Conservation (phyloP, 1,284 basidiomycete species). For the Leccinum fallax region DNA sequence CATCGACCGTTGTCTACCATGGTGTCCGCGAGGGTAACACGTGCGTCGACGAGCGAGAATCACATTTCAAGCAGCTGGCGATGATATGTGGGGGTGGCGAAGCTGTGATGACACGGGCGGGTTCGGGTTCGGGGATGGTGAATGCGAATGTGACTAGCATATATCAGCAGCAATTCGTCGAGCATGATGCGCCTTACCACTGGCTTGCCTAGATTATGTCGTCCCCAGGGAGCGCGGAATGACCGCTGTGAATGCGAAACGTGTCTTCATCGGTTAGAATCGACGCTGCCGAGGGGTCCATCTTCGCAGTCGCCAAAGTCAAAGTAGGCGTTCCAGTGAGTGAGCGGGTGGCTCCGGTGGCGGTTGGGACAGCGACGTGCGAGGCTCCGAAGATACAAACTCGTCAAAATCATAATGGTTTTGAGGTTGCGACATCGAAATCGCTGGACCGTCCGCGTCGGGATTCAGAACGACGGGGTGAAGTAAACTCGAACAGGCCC, state of each 20-base stretch:
- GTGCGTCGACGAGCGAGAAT: slow-evolving; percentile 76
- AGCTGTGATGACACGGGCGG: slow-evolving; percentile 13
- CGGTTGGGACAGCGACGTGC: neutral
- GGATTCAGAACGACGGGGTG: slow-evolving; percentile 14
- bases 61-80: slow-evolving; percentile 92
- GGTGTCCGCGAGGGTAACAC: slow-evolving; percentile 73
- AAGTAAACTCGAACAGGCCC: slow-evolving; percentile 47
- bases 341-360: slow-evolving; percentile 27
- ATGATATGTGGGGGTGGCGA: slow-evolving; percentile 90
- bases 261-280: slow-evolving; percentile 38
- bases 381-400: slow-evolving; percentile 36
- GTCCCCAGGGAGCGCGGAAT: slow-evolving; percentile 42
- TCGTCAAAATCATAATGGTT: slow-evolving; percentile 53
- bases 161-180: neutral
- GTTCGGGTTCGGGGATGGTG: slow-evolving; percentile 15
- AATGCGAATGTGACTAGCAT: slow-evolving; percentile 13
- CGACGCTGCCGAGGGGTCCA: slow-evolving; percentile 36
- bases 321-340: slow-evolving; percentile 51
- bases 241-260: slow-evolving; percentile 26
- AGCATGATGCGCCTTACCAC: slow-evolving; percentile 32
- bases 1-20: slow-evolving; percentile 57
- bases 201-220: slow-evolving; percentile 63
- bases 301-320: slow-evolving; percentile 66
- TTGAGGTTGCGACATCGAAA: slow-evolving; percentile 8
- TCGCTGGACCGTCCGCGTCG: neutral